Evolutionary conservation across 352 stramenopile species (phyloP).

Genomic region (Pythium phragmiticola): DNA sequence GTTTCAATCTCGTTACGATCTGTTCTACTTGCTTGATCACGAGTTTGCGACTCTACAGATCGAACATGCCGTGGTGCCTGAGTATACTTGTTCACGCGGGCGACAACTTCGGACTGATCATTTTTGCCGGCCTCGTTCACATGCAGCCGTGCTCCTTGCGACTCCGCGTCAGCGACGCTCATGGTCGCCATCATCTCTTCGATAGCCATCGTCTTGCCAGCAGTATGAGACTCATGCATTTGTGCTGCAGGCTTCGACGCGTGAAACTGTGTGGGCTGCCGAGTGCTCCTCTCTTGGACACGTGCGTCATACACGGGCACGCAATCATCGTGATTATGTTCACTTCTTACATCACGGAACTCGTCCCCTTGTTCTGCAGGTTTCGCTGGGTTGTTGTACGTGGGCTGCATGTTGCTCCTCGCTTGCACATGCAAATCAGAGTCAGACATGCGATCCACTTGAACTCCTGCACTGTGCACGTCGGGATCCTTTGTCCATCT

Average conservation of each 20-base stretch:
- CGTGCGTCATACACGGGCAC: not conserved
- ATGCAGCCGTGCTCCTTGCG: not conserved
- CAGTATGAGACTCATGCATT: not conserved
- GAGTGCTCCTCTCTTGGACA: not conserved
- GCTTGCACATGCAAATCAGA: constrained; percentile 3
- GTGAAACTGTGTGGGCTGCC: not conserved
- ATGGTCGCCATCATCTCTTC: not conserved
- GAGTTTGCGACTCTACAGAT: not conserved
- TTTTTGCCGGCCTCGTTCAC: not conserved
- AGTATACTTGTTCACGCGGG: not conserved
- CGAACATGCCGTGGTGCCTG: not conserved
- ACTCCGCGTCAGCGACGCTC: not conserved
- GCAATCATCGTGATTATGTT: constrained; percentile 4
- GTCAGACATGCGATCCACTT: not conserved
- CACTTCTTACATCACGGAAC: not conserved
- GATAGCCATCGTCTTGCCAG: not conserved
- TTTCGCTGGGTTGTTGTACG: not conserved
- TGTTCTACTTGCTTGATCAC: not conserved
- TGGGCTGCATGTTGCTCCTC: not conserved
- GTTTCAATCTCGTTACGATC: not conserved
- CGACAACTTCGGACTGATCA: not conserved
- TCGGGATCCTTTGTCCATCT: not conserved
- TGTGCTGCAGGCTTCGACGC: not conserved
- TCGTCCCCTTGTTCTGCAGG: not conserved
- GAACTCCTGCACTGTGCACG: not conserved